These are phyloP conservation scores for Tetradesmus lagerheimii DNA, from an alignment of 139 green algal genomes.

Conservation along the genomic window DNA sequence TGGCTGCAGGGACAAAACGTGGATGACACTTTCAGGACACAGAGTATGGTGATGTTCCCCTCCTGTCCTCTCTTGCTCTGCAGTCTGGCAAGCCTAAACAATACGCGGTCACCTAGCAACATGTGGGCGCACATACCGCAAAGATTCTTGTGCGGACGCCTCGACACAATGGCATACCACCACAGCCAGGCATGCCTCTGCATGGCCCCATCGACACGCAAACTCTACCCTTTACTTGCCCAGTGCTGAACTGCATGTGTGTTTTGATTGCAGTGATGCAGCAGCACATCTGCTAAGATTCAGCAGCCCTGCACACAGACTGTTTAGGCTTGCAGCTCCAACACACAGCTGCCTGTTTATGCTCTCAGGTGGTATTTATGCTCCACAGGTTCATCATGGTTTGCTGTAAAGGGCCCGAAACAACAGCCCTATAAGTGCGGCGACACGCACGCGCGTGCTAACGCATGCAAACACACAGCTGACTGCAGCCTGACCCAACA, in stretches of 20 bases:
- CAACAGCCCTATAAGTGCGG: not conserved
- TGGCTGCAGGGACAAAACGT: not conserved
- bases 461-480: not conserved
- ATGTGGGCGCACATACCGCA: not conserved
- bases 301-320: not conserved
- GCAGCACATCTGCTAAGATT: not conserved
- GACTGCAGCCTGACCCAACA: not conserved
- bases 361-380: not conserved
- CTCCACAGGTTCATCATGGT: not conserved
- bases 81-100: not conserved
- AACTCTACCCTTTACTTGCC: not conserved
- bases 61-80: not conserved
- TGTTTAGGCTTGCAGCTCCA: not conserved
- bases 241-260: not conserved
- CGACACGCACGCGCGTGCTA: not conserved
- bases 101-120: not conserved
- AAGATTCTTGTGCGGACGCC: not conserved
- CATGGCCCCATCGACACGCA: not conserved
- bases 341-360: not conserved
- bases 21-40: not conserved
- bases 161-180: not conserved
- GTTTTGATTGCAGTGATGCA: not conserved
- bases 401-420: not conserved
- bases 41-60: not conserved
- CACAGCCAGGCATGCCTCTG: not conserved